These are phyloP conservation scores for Rubia tinctorum DNA, from an alignment of 305 asterid species.

Conservation along the genomic window DNA sequence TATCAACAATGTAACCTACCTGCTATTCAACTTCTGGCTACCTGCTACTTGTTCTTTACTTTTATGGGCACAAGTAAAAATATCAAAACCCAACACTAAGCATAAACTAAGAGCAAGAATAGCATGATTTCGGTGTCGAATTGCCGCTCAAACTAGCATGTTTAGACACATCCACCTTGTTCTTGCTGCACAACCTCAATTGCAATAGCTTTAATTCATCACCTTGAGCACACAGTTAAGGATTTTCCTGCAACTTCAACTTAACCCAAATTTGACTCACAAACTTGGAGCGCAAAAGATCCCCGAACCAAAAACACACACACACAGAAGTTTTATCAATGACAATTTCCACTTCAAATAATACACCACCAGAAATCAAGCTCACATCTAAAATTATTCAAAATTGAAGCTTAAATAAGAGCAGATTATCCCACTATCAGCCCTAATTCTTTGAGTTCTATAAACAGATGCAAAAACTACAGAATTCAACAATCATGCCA, in stretches of 20 bases:
- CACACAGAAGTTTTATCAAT: too few species aligned
- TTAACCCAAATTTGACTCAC: constrained; percentile 51
- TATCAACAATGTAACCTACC: background rate
- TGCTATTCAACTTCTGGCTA: background rate
- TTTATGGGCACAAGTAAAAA: background rate
- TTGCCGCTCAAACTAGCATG: constrained; percentile 40
- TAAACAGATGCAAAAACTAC: too few species aligned
- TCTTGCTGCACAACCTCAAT: constrained; percentile 44
- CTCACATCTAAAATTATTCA: background rate
- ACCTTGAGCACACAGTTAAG: constrained; percentile 54
- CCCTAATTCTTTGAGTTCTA: too few species aligned
- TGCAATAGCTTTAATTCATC: constrained; percentile 40
- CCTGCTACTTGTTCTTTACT: background rate
- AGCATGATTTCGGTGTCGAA: constrained; percentile 8
- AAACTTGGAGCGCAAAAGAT: constrained; percentile 24
- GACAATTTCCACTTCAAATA: too few species aligned
- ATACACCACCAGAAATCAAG: too few species aligned
- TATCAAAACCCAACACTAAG: background rate
- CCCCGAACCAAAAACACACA: too few species aligned
- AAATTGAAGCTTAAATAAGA: too few species aligned
- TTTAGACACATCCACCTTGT: constrained; percentile 27
- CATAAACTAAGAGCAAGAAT: background rate
- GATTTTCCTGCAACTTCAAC: constrained; percentile 79
- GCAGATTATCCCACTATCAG: too few species aligned
- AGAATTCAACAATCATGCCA: too few species aligned